Evolutionary conservation across 1,284 basidiomycete genomes (phyloP), one percentile per base, ranked within the genome.

Genomic region (Sporisorium reilianum): DNA sequence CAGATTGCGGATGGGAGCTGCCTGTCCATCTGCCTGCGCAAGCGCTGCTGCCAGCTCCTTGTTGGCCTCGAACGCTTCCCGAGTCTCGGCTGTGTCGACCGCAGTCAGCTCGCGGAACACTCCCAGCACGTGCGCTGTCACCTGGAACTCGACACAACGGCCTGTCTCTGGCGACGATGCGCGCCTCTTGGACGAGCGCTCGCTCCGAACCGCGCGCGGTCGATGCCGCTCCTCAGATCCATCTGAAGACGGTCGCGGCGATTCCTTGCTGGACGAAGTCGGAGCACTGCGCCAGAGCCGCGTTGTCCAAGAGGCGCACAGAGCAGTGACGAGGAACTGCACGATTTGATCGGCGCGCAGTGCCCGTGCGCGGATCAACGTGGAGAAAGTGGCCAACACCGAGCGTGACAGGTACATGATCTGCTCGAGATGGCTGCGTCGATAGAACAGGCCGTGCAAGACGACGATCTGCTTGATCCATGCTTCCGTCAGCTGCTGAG

Each of bases 41-140:
- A 56, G 14, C 18, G 55, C 54, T 36, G 52, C 52, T 25, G 34
- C 59, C 20, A 59, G 53, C 52, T 88, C 86, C 61, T 89, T 88
- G 40, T 86, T 87, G 2, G 85, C 86, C 66, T 90, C 89, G 69
- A 89, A 86, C 2, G 88, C 69, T 20, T 78, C 54, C 10, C 74
- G 75, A 50, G 87, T 84, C 72, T 88, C 87, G 6, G 88, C 85
- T 10, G 88, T 86, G 34, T 91, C 91, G 25, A 93, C 88, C 59
- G 90, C 88, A 25, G 95, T 86, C 9, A 97, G 87, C 12, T 88
- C 87, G 0, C 88, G 88, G 69, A 92, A 88, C 30, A 94, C 86
- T 22, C 89, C 88, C 25, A 97, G 87, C n/a, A 95, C 85, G 84
- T 95, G 92, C 2, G 87, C 86, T 41, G 91, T 88, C 36, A 93